Evolutionary conservation across 2,329 filamentous ascomycete species (phyloP).

Genomic region (Ophiocordyceps sinensis): DNA sequence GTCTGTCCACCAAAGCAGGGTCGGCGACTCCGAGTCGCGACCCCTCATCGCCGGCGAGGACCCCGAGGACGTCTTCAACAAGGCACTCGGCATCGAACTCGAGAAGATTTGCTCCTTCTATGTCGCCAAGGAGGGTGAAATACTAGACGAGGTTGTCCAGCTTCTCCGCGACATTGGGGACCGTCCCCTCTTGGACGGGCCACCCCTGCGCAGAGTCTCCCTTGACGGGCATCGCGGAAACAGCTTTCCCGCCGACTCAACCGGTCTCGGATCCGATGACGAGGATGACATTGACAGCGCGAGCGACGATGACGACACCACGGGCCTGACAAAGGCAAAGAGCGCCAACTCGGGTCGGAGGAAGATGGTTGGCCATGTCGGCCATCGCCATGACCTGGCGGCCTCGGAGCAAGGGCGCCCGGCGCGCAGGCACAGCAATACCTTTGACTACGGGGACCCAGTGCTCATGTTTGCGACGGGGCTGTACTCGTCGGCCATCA

Average conservation of each 20-base stretch:
- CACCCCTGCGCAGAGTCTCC: slow-evolving; percentile 20
- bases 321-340: slow-evolving; percentile 33
- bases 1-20: slow-evolving; percentile 48
- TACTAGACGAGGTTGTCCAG: slow-evolving; percentile 65
- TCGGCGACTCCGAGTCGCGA: slow-evolving; percentile 65
- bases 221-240: slow-evolving; percentile 11
- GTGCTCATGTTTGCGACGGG: slow-evolving; percentile 50
- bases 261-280: slow-evolving; percentile 32
- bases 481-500: slow-evolving; percentile 54
- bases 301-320: slow-evolving; percentile 46
- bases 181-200: slow-evolving; percentile 34
- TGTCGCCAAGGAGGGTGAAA: slow-evolving; percentile 73
- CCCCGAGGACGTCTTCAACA: slow-evolving; percentile 68
- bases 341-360: slow-evolving; percentile 24
- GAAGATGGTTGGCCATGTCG: slow-evolving; percentile 20
- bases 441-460: slow-evolving; percentile 67
- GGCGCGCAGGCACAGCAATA: slow-evolving; percentile 46
- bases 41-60: slow-evolving; percentile 64
- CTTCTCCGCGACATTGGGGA: slow-evolving; percentile 64
- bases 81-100: slow-evolving; percentile 72
- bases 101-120: slow-evolving; percentile 94
- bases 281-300: slow-evolving; percentile 45
- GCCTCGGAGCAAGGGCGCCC: slow-evolving; percentile 43
- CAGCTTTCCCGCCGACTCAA: slow-evolving; percentile 18
- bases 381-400: slow-evolving; percentile 38